Base-by-base conservation (phyloP, 371 early-diverging fungal genomes). In the Cladochytrium tenue region DNA sequence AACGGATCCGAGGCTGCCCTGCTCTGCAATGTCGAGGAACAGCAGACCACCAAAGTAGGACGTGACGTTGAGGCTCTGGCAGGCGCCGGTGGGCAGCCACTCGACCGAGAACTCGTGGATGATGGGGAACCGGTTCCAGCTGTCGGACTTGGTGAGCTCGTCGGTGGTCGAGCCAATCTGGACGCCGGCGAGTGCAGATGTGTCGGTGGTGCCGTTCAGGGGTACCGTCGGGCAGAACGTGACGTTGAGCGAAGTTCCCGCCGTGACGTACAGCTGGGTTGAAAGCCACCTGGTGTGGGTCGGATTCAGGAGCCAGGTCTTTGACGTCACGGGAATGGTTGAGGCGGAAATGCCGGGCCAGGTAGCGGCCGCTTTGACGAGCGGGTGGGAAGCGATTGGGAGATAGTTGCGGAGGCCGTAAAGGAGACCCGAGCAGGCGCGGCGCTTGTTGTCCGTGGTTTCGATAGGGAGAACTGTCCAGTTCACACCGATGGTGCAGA, bases 111-210 rank as follows among this genome's bases (percentile, higher is more conserved):
- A 58, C 32, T 58, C 58, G 25, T 23, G 20, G 32, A 32, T 58
- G 26, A 31, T 31, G 26, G 58, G 58, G 31, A 58, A 58, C 30
- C 58, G 27, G 20, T 58, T 32, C 58, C 58, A 58, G 31, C 33
- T 33, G 1, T 26, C 58, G 26, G 27, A 20, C 17, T 32, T 31
- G 32, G 27, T 20, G 10, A 58, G 17, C 26, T 23, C 31, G 58
- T 58, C 58, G 27, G 58, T 32, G 27, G 31, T 30, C 2, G 58
- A 58, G n/a, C 58, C 58, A 32, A 58, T 58, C 58, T 58, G 58
- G 20, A 58, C 58, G 17, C 58, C 58, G 20, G 31, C 32, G 31
- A 58, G 1, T 15, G 58, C 1, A 7, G 26, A 17, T 15, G 25
- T 15, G 31, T 58, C 58, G 27, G 31, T 33, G 17, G 27, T n/a